Percentiles rank a stretch among this genome's conserved stretches.
These are phyloP conservation scores for Botryotinia convoluta DNA, from an alignment of 2,329 filamentous ascomycete genomes.

Conservation along the genomic window DNA sequence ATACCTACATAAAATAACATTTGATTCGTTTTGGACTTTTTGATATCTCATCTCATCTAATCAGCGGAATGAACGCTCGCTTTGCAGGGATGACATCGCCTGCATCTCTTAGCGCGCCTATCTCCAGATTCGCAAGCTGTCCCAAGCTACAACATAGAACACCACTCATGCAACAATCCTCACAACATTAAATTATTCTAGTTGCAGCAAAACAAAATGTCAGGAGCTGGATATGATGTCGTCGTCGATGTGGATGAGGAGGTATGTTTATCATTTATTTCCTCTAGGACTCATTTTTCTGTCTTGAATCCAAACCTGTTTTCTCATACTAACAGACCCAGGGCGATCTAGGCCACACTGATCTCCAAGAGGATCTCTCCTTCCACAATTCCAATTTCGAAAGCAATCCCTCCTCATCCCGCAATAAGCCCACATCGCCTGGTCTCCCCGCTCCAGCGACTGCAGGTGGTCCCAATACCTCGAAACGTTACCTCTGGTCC, in stretches of 20 bases:
- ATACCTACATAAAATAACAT: not conserved
- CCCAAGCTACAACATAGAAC: constrained; percentile 22
- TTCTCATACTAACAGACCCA: constrained; percentile 42
- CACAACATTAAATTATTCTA: not conserved
- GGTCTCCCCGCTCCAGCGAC: constrained; percentile 58
- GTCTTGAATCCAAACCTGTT: constrained; percentile 12
- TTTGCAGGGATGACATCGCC: constrained; percentile 9
- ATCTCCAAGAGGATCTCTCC: constrained; percentile 97
- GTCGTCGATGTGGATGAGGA: constrained; percentile 97
- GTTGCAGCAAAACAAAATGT: constrained; percentile 28
- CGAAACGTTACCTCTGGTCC: constrained; percentile 89
- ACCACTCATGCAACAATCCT: not conserved
- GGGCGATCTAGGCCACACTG: constrained; percentile 97
- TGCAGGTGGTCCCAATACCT: constrained; percentile 45
- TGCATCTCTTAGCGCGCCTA: constrained; percentile 18
- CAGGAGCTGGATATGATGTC: constrained; percentile 81
- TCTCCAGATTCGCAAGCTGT: constrained; percentile 30
- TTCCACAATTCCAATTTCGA: constrained; percentile 93
- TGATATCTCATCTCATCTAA: not conserved
- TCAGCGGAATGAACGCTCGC: not conserved
- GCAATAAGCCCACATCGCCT: constrained; percentile 42
- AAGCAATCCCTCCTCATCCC: constrained; percentile 48
- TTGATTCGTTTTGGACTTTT: not conserved
- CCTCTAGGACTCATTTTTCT: not conserved
- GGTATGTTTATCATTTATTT: constrained; percentile 48